Base-by-base conservation (phyloP, 805 yeast genomes). In the Candida loeiensis region DNA sequence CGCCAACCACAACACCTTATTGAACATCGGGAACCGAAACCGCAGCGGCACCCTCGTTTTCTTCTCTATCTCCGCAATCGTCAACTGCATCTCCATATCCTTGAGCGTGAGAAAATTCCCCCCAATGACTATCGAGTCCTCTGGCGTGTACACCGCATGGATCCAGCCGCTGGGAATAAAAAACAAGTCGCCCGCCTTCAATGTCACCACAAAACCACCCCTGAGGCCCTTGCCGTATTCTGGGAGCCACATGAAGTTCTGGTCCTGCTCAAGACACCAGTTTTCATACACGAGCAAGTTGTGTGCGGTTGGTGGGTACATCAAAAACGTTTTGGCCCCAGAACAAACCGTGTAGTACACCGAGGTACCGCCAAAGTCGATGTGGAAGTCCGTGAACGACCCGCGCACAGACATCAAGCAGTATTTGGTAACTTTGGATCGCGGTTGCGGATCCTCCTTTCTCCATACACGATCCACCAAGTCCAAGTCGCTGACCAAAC, bases 91-190 rank as follows among this genome's bases (percentile, higher is more conserved):
- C 15, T 69, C 65, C 46, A 87, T 61, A 51, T 82, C 81, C 40
- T 76, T 61, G 29, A 79, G 55, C 0, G 95, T 86, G 19, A 89
- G 63, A 56, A 82, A 89, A 56, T 89, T 89, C 0, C 97, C 97
- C 2, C 96, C 96, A 40, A 89, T 76, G 2, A 89, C 88, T 2
- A 88, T 63, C 0, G 95, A 77, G 55, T 89, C 95, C 12, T 66
- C 63, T 0, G 95, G 91, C 0, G 96, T 88, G 53, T 79, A 79
- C 0, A 89, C 97, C 0, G 93, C 80, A 59, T 89, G 96, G 36
- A 89, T 88, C 95, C 95, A 89, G 0, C 96, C 95, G 30, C 93
- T 80, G 3, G 97, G 96, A 14, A 89, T 81, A 11, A 88, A 69
- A 61, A 89, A 72, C 18, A 88, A 69, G 53, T 89, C 96, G 1